A percentile compares a stretch with the other conserved stretches of the same genome.
phyloP scores from a whole-genome alignment of 345 rosid genomes.

The Syzygium aromaticum region DNA sequence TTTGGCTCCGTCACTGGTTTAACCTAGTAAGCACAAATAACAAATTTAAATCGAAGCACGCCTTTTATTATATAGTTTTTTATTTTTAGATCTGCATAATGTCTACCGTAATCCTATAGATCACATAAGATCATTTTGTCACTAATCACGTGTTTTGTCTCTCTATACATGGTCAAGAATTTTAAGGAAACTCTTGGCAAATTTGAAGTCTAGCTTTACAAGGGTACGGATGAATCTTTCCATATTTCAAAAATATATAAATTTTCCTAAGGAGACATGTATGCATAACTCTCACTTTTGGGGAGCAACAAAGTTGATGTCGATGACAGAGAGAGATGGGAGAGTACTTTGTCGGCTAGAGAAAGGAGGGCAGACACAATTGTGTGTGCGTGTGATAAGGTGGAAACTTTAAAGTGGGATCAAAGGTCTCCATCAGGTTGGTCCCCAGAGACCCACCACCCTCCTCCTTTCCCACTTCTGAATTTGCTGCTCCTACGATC shows the following conservation, averaged over 20 bases:
- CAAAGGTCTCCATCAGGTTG: conserved; percentile 18
- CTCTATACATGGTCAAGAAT: neutral
- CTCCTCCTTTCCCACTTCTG: neutral
- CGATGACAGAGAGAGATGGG: conserved; percentile 4
- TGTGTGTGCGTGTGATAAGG: neutral
- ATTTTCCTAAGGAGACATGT: neutral
- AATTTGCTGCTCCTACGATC: neutral
- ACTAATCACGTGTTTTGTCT: neutral
- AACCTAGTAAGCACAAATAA: too few species aligned
- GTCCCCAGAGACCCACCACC: conserved; percentile 6
- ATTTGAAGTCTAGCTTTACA: neutral
- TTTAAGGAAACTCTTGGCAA: neutral
- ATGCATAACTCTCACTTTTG: neutral
- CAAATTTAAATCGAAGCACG: too few species aligned
- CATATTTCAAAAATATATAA: neutral
- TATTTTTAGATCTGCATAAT: neutral
- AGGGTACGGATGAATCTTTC: neutral
- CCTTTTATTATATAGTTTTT: neutral
- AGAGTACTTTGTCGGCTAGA: conserved; percentile 20
- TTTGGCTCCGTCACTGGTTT: neutral
- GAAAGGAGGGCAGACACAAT: neutral
- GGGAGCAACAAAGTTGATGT: conserved; percentile 37
- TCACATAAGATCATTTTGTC: neutral
- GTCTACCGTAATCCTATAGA: neutral
- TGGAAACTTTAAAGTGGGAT: neutral